phyloP scores from a whole-genome alignment of 306 rosid genomes.

The Mimosa pudica region DNA sequence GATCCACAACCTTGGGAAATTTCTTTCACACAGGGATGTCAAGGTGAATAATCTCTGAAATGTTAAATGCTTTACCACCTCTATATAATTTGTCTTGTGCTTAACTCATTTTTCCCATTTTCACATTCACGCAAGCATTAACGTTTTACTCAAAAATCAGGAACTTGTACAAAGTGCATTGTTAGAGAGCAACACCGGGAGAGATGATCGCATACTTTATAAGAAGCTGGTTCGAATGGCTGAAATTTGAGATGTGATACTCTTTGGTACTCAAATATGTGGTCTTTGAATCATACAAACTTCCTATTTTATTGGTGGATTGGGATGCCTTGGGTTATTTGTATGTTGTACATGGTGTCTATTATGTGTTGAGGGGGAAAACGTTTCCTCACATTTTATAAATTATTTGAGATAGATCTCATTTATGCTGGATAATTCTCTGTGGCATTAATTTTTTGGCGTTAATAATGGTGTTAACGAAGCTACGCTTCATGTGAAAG shows the following conservation, averaged over 20 bases:
- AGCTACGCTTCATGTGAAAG: neutral
- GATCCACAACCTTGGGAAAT: conserved; percentile 84
- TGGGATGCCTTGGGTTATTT: neutral
- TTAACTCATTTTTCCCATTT: neutral
- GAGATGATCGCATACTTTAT: conserved; percentile 91
- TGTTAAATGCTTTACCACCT: neutral
- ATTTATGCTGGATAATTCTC: neutral
- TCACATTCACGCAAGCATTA: conserved; percentile 20
- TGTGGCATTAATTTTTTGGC: neutral
- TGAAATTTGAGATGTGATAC: conserved; percentile 49
- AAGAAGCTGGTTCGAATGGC: conserved; percentile 78
- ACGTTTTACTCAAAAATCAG: conserved; percentile 46
- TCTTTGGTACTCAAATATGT: neutral
- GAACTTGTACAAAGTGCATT: conserved; percentile 98
- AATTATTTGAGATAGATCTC: neutral
- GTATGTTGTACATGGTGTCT: neutral
- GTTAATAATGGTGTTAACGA: neutral
- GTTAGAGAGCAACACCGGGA: conserved; percentile 91
- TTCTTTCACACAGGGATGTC: conserved; percentile 91
- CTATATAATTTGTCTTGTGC: neutral
- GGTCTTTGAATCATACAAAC: neutral
- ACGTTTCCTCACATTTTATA: neutral
- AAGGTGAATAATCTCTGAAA: conserved; percentile 56
- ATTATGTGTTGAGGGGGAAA: neutral
- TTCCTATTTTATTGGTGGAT: neutral